These are phyloP conservation scores for Teratosphaeria zuluensis DNA, from an alignment of 2,329 filamentous ascomycete species.

Conservation along the genomic window DNA sequence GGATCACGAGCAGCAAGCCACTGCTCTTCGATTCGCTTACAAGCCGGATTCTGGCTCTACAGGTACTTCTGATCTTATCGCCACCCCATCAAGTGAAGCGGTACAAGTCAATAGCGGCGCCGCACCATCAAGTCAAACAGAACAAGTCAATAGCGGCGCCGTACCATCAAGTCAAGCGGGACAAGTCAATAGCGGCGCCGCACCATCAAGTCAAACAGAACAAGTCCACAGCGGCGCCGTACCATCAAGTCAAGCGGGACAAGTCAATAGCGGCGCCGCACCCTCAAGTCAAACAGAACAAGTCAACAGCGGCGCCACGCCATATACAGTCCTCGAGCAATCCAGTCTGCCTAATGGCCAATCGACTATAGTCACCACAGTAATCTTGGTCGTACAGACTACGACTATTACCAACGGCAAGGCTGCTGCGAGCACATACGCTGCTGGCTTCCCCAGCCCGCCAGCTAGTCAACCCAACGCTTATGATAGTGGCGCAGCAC, in stretches of 20 bases:
- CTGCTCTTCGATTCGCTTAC: neutral
- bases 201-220: neutral
- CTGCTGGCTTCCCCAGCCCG: too few species aligned
- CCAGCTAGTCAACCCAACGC: too few species aligned
- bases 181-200: neutral
- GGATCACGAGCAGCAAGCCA: neutral
- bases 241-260: neutral
- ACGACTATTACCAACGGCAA: too few species aligned
- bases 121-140: neutral
- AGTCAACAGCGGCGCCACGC: neutral
- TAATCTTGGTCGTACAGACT: too few species aligned
- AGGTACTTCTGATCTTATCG: neutral
- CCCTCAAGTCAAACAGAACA: neutral
- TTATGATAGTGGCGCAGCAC: too few species aligned
- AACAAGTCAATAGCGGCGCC: neutral
- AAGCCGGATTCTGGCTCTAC: neutral
- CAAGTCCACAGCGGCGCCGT: neutral
- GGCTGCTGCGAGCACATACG: too few species aligned
- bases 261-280: neutral
- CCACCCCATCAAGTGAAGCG: neutral
- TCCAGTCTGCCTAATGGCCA: neutral
- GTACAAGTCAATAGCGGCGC: neutral
- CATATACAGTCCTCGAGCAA: neutral
- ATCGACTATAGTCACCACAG: neutral
- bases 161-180: neutral